Conservation (phyloP, 2,329 filamentous ascomycete species). For the Ophiocordyceps camponoti-floridani region DNA sequence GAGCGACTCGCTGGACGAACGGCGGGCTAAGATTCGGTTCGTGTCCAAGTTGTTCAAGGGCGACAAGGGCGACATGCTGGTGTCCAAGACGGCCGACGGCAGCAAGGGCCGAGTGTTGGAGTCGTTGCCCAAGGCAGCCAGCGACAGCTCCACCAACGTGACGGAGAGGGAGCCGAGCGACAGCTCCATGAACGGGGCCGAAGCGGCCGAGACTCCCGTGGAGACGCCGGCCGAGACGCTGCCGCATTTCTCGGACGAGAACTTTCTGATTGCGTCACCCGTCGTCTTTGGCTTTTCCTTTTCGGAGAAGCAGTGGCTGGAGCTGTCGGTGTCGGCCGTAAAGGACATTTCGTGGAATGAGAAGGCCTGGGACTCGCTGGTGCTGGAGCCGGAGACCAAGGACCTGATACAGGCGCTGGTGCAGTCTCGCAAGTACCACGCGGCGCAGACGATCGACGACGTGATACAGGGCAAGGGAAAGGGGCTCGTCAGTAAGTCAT, state of each 20-base stretch:
- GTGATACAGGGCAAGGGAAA: slow-evolving; percentile 73
- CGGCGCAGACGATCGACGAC: slow-evolving; percentile 66
- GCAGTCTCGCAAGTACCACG: slow-evolving; percentile 67
- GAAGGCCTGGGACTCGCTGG: slow-evolving; percentile 64
- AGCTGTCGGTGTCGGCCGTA: slow-evolving; percentile 66
- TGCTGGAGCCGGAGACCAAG: slow-evolving; percentile 45
- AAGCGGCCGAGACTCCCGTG: slow-evolving; percentile 2
- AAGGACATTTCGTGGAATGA: slow-evolving; percentile 74
- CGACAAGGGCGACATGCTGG: slow-evolving; percentile 17
- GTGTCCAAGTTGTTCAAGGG: slow-evolving; percentile 35
- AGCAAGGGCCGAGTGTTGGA: slow-evolving; percentile 33
- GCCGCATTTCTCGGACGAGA: slow-evolving; percentile 34
- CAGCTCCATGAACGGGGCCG: background rate
- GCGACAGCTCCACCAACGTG: background rate
- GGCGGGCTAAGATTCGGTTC: slow-evolving; percentile 21
- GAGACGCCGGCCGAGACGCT: slow-evolving; percentile 4
- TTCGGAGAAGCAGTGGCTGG: slow-evolving; percentile 76
- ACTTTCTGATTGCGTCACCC: slow-evolving; percentile 68
- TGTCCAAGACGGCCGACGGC: slow-evolving; percentile 14
- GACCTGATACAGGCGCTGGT: slow-evolving; percentile 60
- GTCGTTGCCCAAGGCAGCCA: slow-evolving; percentile 17
- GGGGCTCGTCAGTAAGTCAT: slow-evolving; percentile 47
- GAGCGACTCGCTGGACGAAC: slow-evolving; percentile 21
- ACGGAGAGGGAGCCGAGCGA: slow-evolving; percentile 1
- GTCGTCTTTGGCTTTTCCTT: slow-evolving; percentile 79